phyloP scores from a whole-genome alignment of 1,284 basidiomycete genomes.

The Coniophora puteana region DNA sequence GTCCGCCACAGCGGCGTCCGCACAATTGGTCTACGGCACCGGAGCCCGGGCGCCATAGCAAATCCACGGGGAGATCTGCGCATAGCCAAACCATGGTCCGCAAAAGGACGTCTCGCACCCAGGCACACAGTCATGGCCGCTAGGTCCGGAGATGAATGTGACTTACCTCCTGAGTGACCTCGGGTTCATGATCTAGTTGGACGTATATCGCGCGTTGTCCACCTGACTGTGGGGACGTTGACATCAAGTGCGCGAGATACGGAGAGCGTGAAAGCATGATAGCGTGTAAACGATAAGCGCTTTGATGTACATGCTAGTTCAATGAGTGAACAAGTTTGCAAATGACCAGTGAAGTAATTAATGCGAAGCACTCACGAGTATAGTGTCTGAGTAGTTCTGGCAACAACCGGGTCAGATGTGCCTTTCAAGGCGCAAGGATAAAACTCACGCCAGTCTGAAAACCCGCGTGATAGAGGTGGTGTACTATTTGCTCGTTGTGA shows the following conservation, averaged over 20 bases:
- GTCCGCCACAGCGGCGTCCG: too few relatives aligned
- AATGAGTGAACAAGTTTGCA: conserved; percentile 14
- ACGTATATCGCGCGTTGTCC: conserved; percentile 69
- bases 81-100: too few relatives aligned
- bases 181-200: conserved; percentile 70
- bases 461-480: conserved; percentile 72
- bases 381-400: conserved; percentile 78
- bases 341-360: conserved; percentile 10
- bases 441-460: conserved; percentile 74
- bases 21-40: too few relatives aligned
- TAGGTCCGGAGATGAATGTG: conserved; percentile 22
- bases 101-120: conserved; percentile 12
- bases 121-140: conserved; percentile 19
- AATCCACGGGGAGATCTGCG: too few relatives aligned
- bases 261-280: conserved; percentile 85
- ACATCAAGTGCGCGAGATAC: conserved; percentile 81
- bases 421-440: conserved; percentile 9
- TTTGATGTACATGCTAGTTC: conserved; percentile 68
- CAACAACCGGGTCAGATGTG: conserved; percentile 11
- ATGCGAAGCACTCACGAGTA: conserved; percentile 51
- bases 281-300: conserved; percentile 70
- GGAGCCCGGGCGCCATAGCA: too few relatives aligned
- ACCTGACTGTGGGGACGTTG: conserved; percentile 59
- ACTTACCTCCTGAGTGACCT: conserved; percentile 79
- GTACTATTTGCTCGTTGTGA: conserved; percentile 70